These are phyloP conservation scores for Coelastrella sp. DNA, from an alignment of 139 green algal species.

Conservation along the genomic window DNA sequence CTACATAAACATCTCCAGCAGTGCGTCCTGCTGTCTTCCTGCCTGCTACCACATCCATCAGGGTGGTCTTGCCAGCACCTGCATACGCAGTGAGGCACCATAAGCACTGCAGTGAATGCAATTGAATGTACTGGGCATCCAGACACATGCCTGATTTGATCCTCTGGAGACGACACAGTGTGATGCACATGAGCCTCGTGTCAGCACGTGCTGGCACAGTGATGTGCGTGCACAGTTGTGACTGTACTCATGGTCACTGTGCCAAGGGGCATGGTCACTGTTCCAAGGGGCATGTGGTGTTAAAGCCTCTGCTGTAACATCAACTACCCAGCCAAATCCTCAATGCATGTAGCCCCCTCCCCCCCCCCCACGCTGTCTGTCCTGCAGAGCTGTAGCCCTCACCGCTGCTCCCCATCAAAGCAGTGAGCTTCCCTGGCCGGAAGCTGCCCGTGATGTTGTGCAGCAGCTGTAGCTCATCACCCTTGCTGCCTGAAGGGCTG, in stretches of 20 bases:
- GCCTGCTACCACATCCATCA: constrained; percentile 84
- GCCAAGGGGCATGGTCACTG: too few species aligned
- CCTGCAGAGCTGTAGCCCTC: neutral
- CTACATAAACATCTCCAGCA: constrained; percentile 61
- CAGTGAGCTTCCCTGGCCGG: constrained; percentile 43
- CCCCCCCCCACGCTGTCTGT: neutral
- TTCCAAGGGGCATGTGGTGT: too few species aligned
- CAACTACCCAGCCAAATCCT: too few species aligned
- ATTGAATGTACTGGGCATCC: neutral
- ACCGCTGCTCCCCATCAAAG: constrained; percentile 72
- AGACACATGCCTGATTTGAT: neutral
- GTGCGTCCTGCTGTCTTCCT: constrained; percentile 84
- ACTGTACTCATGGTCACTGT: too few species aligned
- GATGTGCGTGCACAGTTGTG: too few species aligned
- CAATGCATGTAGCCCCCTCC: neutral
- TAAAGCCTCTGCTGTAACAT: too few species aligned
- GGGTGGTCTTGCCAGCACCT: constrained; percentile 77
- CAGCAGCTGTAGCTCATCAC: constrained; percentile 58
- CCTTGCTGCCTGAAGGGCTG: neutral
- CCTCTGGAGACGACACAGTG: neutral
- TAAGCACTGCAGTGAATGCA: neutral
- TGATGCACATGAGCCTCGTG: too few species aligned
- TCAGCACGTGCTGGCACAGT: too few species aligned
- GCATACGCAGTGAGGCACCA: constrained; percentile 25
- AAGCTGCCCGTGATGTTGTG: constrained; percentile 54